Percentiles rank a stretch among this genome's conserved stretches.
phyloP scores from a whole-genome alignment of 2,329 filamentous ascomycete species.

The Monilinia vaccinii-corymbosi region DNA sequence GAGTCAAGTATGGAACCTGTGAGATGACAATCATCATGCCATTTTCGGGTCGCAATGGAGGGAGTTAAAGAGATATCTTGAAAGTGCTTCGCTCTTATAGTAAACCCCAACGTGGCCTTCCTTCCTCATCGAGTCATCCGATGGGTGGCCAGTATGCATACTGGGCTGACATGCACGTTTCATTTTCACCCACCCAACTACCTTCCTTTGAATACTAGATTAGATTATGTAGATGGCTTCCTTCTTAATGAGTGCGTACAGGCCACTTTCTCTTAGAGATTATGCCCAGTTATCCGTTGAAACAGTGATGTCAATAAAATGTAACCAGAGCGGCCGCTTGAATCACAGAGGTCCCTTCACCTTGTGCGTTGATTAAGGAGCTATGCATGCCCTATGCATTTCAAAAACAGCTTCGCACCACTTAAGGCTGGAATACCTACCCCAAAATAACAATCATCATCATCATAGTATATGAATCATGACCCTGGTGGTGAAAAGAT shows the following conservation, averaged over 20 bases:
- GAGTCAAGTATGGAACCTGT: not conserved
- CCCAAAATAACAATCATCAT: not conserved
- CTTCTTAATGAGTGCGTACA: no score
- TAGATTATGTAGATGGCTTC: no score
- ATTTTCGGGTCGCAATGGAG: not conserved
- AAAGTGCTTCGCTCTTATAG: not conserved
- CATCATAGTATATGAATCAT: not conserved
- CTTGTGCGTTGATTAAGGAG: not conserved
- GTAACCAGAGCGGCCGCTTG: not conserved
- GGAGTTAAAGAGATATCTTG: not conserved
- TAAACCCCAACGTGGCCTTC: not conserved
- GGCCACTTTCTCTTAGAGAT: no score
- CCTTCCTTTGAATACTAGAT: no score
- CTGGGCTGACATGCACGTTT: no score
- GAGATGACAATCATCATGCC: not conserved
- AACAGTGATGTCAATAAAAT: not conserved
- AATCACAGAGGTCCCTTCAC: no score
- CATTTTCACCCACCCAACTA: no score
- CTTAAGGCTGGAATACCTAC: not conserved
- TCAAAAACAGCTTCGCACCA: not conserved
- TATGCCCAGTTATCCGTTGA: no score
- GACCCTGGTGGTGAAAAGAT: not conserved
- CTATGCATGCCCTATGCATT: not conserved
- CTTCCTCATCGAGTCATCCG: not conserved
- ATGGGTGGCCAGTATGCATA: not conserved